phyloP scores from a whole-genome alignment of 1,284 basidiomycete species.

The Phylloboletellus chloephorus region DNA sequence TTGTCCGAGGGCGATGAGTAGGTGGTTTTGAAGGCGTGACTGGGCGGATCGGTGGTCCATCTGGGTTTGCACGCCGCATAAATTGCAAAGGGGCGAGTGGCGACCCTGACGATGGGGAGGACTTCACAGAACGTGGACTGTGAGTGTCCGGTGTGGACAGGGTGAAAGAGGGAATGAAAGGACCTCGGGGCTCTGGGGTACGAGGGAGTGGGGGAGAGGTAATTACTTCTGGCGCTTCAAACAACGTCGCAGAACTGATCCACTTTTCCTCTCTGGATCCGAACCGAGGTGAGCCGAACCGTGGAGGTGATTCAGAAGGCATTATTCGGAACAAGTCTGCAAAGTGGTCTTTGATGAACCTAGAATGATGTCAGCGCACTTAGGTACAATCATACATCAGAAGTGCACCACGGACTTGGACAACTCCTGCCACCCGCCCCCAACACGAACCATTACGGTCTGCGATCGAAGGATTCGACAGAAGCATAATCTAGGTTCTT shows the following conservation, averaged over 20 bases:
- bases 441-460: constrained; percentile 92
- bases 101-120: constrained; percentile 44
- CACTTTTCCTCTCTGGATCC: constrained; percentile 64
- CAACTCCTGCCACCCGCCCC: constrained; percentile 90
- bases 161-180: constrained; percentile 44
- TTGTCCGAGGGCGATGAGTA: constrained; percentile 28
- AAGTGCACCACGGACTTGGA: constrained; percentile 58
- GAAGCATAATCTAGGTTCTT: constrained; percentile 84
- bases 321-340: constrained; percentile 70
- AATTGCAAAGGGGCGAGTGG: constrained; percentile 54
- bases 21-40: constrained; percentile 41
- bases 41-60: constrained; percentile 35
- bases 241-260: constrained; percentile 72
- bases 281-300: constrained; percentile 32
- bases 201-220: constrained; percentile 49
- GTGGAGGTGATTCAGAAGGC: constrained; percentile 50
- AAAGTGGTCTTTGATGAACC: constrained; percentile 83
- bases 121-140: constrained; percentile 42
- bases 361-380: constrained; percentile 29
- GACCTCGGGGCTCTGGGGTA: constrained; percentile 62
- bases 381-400: background rate
- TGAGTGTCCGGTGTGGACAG: constrained; percentile 43
- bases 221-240: constrained; percentile 46
- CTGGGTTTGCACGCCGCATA: constrained; percentile 47
- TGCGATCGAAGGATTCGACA: constrained; percentile 88